These are phyloP conservation scores for Macrophomina pseudophaseolina DNA, from an alignment of 2,329 filamentous ascomycete species.

Conservation along the genomic window DNA sequence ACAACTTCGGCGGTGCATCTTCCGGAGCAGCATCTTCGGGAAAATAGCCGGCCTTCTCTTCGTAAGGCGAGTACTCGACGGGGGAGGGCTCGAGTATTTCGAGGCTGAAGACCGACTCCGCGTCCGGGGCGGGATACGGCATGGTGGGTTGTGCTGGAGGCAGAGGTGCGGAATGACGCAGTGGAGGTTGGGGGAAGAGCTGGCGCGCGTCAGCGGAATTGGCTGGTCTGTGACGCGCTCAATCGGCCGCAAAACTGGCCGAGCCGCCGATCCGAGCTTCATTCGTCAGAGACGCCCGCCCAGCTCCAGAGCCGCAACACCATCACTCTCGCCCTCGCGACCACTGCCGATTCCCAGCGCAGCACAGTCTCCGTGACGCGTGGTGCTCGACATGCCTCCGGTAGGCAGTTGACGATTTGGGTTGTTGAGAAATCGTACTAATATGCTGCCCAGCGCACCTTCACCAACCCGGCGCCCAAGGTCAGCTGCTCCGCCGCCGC, in stretches of 20 bases:
- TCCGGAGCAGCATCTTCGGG: conserved; percentile 30
- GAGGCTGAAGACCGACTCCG: conserved; percentile 67
- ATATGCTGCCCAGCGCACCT: conserved; percentile 45
- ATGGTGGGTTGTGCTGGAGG: conserved; percentile 25
- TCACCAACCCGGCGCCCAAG: conserved; percentile 55
- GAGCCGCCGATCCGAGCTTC: neutral
- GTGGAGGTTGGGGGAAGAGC: conserved; percentile 22
- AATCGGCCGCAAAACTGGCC: conserved; percentile 26
- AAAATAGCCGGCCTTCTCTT: conserved; percentile 59
- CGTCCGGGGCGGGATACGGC: conserved; percentile 35
- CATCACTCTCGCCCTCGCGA: neutral
- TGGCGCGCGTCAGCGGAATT: conserved; percentile 31
- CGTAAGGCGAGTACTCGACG: conserved; percentile 63
- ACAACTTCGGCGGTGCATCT: conserved; percentile 37
- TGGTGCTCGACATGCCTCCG: conserved; percentile 56
- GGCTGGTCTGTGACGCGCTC: conserved; percentile 31
- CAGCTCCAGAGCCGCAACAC: conserved; percentile 21
- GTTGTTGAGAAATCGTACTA: neutral
- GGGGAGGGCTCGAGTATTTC: conserved; percentile 82
- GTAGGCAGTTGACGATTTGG: conserved; percentile 45
- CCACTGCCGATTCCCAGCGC: neutral
- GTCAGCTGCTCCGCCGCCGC: conserved; percentile 33
- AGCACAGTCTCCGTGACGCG: neutral
- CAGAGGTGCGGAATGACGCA: conserved; percentile 21
- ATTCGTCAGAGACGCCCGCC: neutral